Percentiles rank a stretch among this genome's conserved stretches.
phyloP scores from a whole-genome alignment of 257 asterid genomes.

The Nicotiana attenuata region DNA sequence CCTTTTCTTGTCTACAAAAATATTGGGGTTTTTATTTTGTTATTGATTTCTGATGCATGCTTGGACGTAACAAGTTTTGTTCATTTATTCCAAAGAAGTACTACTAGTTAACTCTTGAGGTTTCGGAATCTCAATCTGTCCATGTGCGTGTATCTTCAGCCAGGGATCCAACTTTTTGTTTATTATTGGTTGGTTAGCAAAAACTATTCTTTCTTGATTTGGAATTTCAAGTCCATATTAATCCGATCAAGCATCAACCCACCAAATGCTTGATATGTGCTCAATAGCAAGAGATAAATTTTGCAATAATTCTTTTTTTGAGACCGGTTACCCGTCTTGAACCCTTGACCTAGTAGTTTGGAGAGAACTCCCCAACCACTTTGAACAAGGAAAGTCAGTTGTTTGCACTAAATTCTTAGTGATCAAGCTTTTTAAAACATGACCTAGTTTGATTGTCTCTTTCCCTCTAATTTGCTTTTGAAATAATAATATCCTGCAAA shows the following conservation, averaged over 20 bases:
- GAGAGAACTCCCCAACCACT: too few species aligned
- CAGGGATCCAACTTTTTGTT: background rate
- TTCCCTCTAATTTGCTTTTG: conserved; percentile 3
- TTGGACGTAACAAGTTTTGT: background rate
- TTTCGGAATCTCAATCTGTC: background rate
- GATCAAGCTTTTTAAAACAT: background rate
- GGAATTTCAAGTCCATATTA: background rate
- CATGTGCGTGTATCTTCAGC: background rate
- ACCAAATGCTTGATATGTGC: background rate
- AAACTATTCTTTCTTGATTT: background rate
- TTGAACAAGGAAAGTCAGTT: background rate
- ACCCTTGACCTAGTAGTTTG: too few species aligned
- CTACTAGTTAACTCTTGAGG: background rate
- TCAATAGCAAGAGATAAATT: background rate
- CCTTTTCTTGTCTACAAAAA: background rate
- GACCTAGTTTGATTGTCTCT: background rate
- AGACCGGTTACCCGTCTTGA: too few species aligned
- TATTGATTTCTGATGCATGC: background rate
- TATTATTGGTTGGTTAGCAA: background rate
- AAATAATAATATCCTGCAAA: background rate
- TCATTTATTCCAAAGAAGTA: background rate
- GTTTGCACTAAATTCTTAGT: background rate
- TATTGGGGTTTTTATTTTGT: background rate
- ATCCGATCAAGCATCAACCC: background rate
- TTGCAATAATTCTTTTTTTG: too few species aligned